These are phyloP conservation scores for Ceratocystiopsis minuta DNA, from an alignment of 2,329 filamentous ascomycete species.

Conservation along the genomic window DNA sequence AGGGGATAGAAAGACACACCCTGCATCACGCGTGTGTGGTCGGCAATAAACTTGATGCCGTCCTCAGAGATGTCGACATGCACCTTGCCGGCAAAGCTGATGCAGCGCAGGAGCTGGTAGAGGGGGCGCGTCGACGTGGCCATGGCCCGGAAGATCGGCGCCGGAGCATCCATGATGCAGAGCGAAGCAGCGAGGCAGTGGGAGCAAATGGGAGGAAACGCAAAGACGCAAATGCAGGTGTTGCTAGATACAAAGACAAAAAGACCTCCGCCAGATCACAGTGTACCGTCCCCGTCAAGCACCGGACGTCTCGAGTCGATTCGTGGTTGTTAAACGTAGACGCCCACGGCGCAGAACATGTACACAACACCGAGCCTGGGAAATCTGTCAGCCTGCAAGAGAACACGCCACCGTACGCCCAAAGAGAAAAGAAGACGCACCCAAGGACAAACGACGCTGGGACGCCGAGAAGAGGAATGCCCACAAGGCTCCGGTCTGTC, in stretches of 20 bases:
- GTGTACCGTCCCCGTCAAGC: neutral
- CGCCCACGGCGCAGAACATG: conserved; percentile 97
- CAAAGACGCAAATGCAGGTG: too few species aligned
- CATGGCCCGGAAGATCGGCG: conserved; percentile 54
- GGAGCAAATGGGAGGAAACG: too few species aligned
- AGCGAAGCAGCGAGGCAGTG: too few species aligned
- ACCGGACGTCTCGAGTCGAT: neutral
- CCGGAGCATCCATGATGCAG: conserved; percentile 1
- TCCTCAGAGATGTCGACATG: conserved; percentile 62
- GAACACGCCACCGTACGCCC: neutral
- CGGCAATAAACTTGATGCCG: conserved; percentile 72
- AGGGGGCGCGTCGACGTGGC: conserved; percentile 63
- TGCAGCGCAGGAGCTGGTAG: conserved; percentile 42
- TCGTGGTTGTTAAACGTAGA: conserved; percentile 59
- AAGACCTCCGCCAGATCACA: neutral
- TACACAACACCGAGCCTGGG: conserved; percentile 83
- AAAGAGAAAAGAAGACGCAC: conserved; percentile 35
- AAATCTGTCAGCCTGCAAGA: neutral
- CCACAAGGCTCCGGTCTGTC: conserved; percentile 64
- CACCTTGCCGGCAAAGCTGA: conserved; percentile 39
- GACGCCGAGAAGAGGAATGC: conserved; percentile 58
- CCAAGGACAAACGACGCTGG: conserved; percentile 80
- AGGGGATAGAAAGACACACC: conserved; percentile 30
- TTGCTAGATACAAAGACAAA: neutral
- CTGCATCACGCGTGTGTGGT: conserved; percentile 84